Evolutionary conservation across 106 monocot genomes (phyloP).

Genomic region (Phalaenopsis aphrodite): DNA sequence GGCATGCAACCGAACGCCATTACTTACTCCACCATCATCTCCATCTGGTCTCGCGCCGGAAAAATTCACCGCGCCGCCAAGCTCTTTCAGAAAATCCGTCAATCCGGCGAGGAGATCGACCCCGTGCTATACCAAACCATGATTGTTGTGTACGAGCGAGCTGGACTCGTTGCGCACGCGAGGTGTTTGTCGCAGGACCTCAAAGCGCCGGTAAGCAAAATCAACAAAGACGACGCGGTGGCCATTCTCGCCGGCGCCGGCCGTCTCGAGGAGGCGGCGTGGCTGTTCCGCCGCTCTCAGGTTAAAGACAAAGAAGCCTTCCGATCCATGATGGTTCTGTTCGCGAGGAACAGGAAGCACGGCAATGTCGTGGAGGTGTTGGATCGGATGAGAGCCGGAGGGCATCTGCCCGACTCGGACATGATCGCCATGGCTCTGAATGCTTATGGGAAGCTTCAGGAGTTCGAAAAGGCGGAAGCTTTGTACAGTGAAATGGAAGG

Average conservation of each 20-base stretch:
- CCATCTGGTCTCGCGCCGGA: constrained; percentile 85
- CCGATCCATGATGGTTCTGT: constrained; percentile 70
- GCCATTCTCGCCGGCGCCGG: constrained; percentile 66
- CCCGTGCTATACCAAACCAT: constrained; percentile 88
- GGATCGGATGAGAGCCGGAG: constrained; percentile 61
- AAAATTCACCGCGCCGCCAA: constrained; percentile 70
- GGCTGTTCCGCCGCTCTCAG: constrained; percentile 30
- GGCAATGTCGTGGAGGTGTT: constrained; percentile 74
- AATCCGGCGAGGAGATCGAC: constrained; percentile 49
- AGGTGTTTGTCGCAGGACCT: constrained; percentile 78
- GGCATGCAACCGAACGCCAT: constrained; percentile 69
- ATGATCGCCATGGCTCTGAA: constrained; percentile 56
- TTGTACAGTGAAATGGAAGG: constrained; percentile 78
- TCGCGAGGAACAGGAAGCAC: constrained; percentile 53
- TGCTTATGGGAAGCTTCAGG: constrained; percentile 85
- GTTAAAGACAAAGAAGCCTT: constrained; percentile 59
- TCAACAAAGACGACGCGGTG: constrained; percentile 43
- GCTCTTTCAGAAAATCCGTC: constrained; percentile 79
- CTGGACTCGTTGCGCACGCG: constrained; percentile 69
- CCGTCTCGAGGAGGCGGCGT: constrained; percentile 30
- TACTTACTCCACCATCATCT: constrained; percentile 87
- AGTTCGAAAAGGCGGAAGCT: constrained; percentile 48
- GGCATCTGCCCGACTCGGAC: constrained; percentile 71
- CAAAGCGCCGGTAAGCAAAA: constrained; percentile 27
- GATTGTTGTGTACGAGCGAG: constrained; percentile 71